Conservation (phyloP, 1,284 basidiomycete genomes). For the Athelia psychrophila region DNA sequence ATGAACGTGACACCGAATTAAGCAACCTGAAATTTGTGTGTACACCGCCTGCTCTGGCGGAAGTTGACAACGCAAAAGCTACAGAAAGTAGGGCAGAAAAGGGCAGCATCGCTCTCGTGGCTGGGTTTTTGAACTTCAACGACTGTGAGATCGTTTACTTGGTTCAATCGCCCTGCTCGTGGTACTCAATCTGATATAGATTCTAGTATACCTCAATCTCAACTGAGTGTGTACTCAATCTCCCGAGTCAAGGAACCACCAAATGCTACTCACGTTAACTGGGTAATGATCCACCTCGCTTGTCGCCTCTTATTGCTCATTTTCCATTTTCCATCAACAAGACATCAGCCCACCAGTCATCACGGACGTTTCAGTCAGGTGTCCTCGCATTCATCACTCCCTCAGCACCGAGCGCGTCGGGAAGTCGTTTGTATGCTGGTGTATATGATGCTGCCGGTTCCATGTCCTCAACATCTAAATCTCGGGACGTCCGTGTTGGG, state of each 20-base stretch:
- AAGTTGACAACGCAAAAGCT: background rate
- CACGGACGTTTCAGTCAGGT: constrained; percentile 36
- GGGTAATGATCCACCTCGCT: constrained; percentile 22
- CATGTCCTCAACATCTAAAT: constrained; percentile 26
- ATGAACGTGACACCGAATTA: constrained; percentile 33
- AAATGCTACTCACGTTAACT: constrained; percentile 20
- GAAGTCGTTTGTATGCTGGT: constrained; percentile 35
- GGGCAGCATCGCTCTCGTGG: constrained; percentile 43
- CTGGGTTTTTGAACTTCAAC: constrained; percentile 54
- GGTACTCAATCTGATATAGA: constrained; percentile 29
- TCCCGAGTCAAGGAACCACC: constrained; percentile 18
- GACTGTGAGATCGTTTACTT: constrained; percentile 46
- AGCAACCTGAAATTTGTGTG: constrained; percentile 46
- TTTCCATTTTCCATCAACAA: background rate
- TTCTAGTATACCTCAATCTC: constrained; percentile 45
- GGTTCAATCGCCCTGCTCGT: constrained; percentile 7
- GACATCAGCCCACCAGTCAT: constrained; percentile 31
- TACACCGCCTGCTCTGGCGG: constrained; percentile 20
- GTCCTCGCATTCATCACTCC: constrained; percentile 41
- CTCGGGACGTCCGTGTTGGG: constrained; percentile 47
- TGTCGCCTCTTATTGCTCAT: constrained; percentile 7
- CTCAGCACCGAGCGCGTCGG: constrained; percentile 13
- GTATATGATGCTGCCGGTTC: constrained; percentile 42
- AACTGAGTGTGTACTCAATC: constrained; percentile 39
- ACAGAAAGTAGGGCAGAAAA: constrained; percentile 12